Percentiles rank a stretch among this genome's conserved stretches.
These are phyloP conservation scores for Glycine latifolia DNA, from an alignment of 306 rosid genomes.

Conservation along the genomic window DNA sequence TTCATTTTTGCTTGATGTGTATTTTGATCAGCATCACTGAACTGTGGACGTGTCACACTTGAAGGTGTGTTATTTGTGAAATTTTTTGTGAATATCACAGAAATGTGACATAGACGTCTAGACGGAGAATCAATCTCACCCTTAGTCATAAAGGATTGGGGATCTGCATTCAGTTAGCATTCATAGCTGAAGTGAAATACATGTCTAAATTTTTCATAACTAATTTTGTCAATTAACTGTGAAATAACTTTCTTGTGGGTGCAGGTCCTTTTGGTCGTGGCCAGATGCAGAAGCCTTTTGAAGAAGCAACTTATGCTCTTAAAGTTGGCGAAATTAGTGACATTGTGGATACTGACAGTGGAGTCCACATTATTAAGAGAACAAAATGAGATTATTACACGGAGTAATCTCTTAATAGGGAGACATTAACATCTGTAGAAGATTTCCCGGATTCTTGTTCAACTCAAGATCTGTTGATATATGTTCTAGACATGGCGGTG, in stretches of 20 bases:
- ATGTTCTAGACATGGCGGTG: conserved; percentile 46
- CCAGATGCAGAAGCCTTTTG: conserved; percentile 99
- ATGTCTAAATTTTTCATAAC: background rate
- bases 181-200: conserved; percentile 4
- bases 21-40: background rate
- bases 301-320: conserved; percentile 80
- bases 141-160: background rate
- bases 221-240: conserved; percentile 15
- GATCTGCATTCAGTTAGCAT: background rate
- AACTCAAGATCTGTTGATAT: conserved; percentile 40
- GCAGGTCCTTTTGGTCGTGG: conserved; percentile 96
- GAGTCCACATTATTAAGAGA: conserved; percentile 91
- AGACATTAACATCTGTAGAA: conserved; percentile 41
- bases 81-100: background rate
- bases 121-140: background rate
- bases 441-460: conserved; percentile 46
- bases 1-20: background rate
- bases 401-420: conserved; percentile 40
- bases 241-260: conserved; percentile 43
- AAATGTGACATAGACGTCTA: background rate
- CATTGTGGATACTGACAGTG: conserved; percentile 94
- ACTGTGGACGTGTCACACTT: background rate
- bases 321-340: conserved; percentile 90
- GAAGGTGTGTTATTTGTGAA: background rate
- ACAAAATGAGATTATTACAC: conserved; percentile 64